Evolutionary conservation across 306 rosid species (phyloP).

Genomic region (Prosopis cineraria): DNA sequence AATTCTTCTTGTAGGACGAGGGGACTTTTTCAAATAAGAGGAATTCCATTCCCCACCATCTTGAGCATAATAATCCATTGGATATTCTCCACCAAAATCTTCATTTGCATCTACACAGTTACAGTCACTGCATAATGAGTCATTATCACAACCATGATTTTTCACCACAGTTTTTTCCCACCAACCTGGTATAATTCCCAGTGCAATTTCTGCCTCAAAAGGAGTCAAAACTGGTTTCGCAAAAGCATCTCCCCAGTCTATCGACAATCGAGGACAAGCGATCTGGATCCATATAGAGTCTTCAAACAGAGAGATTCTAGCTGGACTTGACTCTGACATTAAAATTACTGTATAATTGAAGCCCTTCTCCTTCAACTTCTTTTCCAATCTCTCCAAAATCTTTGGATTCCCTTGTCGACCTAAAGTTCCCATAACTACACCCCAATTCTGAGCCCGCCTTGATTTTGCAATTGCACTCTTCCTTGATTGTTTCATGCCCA

Average conservation of each 20-base stretch:
- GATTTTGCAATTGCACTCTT: slow-evolving; percentile 65
- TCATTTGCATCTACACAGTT: slow-evolving; percentile 34
- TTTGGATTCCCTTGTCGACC: slow-evolving; percentile 97
- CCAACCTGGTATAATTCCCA: slow-evolving; percentile 89
- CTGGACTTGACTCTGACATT: slow-evolving; percentile 92
- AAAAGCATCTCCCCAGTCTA: slow-evolving; percentile 97
- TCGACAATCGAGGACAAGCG: slow-evolving; percentile 90
- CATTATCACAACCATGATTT: slow-evolving; percentile 41
- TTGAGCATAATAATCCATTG: slow-evolving; percentile 93
- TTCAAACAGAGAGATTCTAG: slow-evolving; percentile 65
- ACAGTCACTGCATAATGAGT: slow-evolving; percentile 26
- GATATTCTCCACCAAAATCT: slow-evolving; percentile 73
- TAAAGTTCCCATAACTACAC: slow-evolving; percentile 81
- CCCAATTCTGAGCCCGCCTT: slow-evolving; percentile 69
- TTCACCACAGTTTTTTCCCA: slow-evolving; percentile 63
- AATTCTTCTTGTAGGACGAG: slow-evolving; percentile 54
- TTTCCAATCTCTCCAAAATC: slow-evolving; percentile 77
- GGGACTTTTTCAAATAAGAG: slow-evolving; percentile 58
- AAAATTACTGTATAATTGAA: slow-evolving; percentile 65
- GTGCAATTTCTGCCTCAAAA: slow-evolving; percentile 85
- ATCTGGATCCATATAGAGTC: slow-evolving; percentile 95
- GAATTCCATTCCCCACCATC: slow-evolving; percentile 98
- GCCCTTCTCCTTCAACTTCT: slow-evolving; percentile 67
- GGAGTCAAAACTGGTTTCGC: slow-evolving; percentile 81
- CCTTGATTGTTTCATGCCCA: slow-evolving; percentile 78